Percentiles rank a stretch among this genome's conserved stretches.
These are phyloP conservation scores for Diaporthe sp. DNA, from an alignment of 2,329 filamentous ascomycete species.

Conservation along the genomic window DNA sequence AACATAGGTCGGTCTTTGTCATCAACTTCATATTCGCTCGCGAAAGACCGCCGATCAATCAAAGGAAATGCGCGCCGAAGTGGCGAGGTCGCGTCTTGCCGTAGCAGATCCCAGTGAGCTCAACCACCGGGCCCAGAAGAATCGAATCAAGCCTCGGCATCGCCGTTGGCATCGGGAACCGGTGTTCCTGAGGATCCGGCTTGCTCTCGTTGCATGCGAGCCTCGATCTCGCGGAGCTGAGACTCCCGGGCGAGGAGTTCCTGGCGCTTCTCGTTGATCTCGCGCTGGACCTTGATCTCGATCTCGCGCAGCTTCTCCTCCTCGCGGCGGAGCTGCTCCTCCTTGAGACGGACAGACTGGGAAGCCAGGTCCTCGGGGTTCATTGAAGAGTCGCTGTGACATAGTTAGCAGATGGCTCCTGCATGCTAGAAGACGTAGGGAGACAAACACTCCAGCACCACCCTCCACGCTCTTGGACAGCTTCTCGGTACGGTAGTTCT, in stretches of 20 bases:
- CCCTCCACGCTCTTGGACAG: slow-evolving; percentile 99
- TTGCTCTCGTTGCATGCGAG: slow-evolving; percentile 92
- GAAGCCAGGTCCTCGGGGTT: slow-evolving; percentile 97
- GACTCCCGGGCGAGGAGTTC: slow-evolving; percentile 97
- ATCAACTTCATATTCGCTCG: slow-evolving; percentile 34
- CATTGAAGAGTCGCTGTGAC: slow-evolving; percentile 83
- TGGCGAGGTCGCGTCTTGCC: slow-evolving; percentile 37
- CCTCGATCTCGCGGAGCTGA: slow-evolving; percentile 98
- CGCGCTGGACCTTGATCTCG: slow-evolving; percentile 98
- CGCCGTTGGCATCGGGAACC: slow-evolving; percentile 66
- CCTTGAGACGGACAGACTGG: slow-evolving; percentile 98
- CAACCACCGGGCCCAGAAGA: slow-evolving; percentile 29
- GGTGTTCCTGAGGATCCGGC: slow-evolving; percentile 63
- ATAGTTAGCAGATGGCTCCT: slow-evolving; percentile 49
- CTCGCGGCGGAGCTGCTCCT: slow-evolving; percentile 98
- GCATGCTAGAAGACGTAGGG: background rate
- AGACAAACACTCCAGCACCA: slow-evolving; percentile 85
- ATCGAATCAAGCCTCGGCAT: slow-evolving; percentile 61
- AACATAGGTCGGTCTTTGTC: slow-evolving; percentile 35
- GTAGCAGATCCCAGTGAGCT: slow-evolving; percentile 34
- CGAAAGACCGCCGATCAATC: slow-evolving; percentile 33
- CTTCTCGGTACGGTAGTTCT: slow-evolving; percentile 99
- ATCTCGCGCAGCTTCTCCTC: slow-evolving; percentile 99
- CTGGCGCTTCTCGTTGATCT: slow-evolving; percentile 99
- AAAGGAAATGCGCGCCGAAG: slow-evolving; percentile 33